Base-by-base conservation (phyloP, 164 flowering plant species). In the Kalanchoe fedtschenkoi region DNA sequence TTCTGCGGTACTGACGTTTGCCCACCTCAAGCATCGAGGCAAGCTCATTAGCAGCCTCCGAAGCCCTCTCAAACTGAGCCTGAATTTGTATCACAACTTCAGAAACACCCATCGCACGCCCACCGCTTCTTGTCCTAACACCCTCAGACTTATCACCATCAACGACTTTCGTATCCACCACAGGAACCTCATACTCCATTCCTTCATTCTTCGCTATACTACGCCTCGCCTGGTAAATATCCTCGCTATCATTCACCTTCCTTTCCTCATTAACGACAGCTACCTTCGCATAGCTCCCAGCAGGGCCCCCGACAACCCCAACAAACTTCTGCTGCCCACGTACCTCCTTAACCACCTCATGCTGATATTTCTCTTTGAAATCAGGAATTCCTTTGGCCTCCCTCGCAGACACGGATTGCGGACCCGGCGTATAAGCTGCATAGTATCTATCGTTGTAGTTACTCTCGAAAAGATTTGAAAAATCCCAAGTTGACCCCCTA, bases 381-480 rank as follows among this genome's bases (percentile, higher is more conserved):
- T 95, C 99, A 38, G 99, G 99, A 61, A 95, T 95, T 63, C 97
- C 97, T 62, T 91, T 97, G 64, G 86, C 96, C 43, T 91, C 97
- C 46, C 99, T 87, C 72, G 89, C 74, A 60, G 87, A 93, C 70
- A 70, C 86, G 2, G 93, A 91, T 61, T 87, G 80, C 46, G 91
- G 65, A 62, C 96, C 82, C 3, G 97, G 87, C 5, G 96, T 76
- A 58, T 79, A 75, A 4, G 73, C 68, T 14, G 83, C 70, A 47
- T 83, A 82, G 62, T 62, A 75, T n/a, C 56, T 78, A 34, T 82
- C 87, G 42, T 66, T 51, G 8, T 51, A 51, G 26, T 5, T 55
- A 22, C 65, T 66, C 54, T 85, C 85, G 39, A 91, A 95, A 5
- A 73, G 78, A 63, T 84, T 95, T 61, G 89, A 65, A 63, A 89